Evolutionary conservation across 345 rosid species (phyloP), one percentile per base, ranked within the genome.

Genomic region (Eucalyptus camaldulensis): DNA sequence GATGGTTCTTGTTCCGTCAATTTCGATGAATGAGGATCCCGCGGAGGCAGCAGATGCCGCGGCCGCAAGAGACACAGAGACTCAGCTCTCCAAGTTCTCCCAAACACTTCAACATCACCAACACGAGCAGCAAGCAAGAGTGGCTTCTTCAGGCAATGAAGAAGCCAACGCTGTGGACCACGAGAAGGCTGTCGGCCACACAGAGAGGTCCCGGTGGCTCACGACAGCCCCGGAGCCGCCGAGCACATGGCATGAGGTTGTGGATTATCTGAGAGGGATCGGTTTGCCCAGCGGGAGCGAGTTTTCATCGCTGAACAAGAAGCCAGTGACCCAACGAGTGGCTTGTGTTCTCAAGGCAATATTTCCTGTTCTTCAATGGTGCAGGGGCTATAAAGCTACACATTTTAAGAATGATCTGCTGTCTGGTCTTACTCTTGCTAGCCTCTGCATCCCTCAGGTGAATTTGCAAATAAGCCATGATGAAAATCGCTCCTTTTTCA

Each of bases 371-470:
- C 93, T 97, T 72, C 86, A 90, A 60, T 97, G 99, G 99, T 90
- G 95, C 86, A 88, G 91, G 90, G 89, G 92, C 89, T 96, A 96
- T 88, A 94, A 93, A 45, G 88, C 90, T 21, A 80, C 92, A 3
- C 93, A 93, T 88, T 94, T 97, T 93, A 97, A 94, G 94, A 94
- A 90, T 45, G 99, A 97, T 86, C 90, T 97, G 65, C 67, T 97
- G 94, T 97, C 98, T 7, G 99, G 99, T 87, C 92, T 97, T 76
- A 97, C 99, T 87, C 98, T 97, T 16, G 99, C 99, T 47, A 97
- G 99, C 92, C 98, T 97, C 88, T 94, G 99, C 95, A 97, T 96
- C 91, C 99, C 99, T 22, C 99, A 96, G 95, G 99, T 97, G 91
- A 53, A n/a, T 56, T 24, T 56, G 33, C 17, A 8, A 80, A 76